Base-by-base conservation (phyloP, 768 basidiomycete genomes). In the Cystobasidium ongulense region DNA sequence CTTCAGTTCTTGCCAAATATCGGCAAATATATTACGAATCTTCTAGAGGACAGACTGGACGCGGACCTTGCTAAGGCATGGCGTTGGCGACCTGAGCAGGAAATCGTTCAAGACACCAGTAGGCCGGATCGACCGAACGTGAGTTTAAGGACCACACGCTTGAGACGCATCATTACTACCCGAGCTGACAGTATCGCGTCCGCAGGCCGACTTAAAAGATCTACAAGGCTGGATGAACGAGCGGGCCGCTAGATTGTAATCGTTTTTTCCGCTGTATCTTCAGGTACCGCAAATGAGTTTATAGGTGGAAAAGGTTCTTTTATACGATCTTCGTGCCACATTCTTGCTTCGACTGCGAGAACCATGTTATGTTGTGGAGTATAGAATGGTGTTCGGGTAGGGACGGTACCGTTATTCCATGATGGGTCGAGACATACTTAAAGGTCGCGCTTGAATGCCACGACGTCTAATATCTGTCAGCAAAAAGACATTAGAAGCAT, bases 1-100 rank as follows among this genome's bases (percentile, higher is more conserved):
- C 52, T 1, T 27, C 23, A 74, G 65, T 74, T 74, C 65, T 64
- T 74, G 2, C 73, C 73, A 4, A 74, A 41, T 13, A 74, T 74
- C 41, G 73, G 73, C 35, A n/a, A n/a, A 1, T 17, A 74, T 8
- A 38, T 74, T 31, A 61, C 7, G 39, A 23, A 74, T 21, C 25
- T 61, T 1, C 38, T 68, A 15, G 73, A 74, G 43, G 65, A 27
- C 15, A n/a, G 36, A 53, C 62, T 74, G 36, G 53, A 57, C 21
- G 39, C 63, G 7, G 65, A 67, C 25, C 57, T 67, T 0, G 64
- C 53, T 1, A 23, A 67, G 23, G 29, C 53, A 0, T 74, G 73
- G 73, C 38, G 43, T 11, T 74, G 73, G 57, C 11, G 72, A 4
- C 72, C 72, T 3, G 46, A 57, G 1, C 31, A 50, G 52, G 31